Evolutionary conservation across 345 rosid species (phyloP).

Genomic region (Populus ilicifolia): DNA sequence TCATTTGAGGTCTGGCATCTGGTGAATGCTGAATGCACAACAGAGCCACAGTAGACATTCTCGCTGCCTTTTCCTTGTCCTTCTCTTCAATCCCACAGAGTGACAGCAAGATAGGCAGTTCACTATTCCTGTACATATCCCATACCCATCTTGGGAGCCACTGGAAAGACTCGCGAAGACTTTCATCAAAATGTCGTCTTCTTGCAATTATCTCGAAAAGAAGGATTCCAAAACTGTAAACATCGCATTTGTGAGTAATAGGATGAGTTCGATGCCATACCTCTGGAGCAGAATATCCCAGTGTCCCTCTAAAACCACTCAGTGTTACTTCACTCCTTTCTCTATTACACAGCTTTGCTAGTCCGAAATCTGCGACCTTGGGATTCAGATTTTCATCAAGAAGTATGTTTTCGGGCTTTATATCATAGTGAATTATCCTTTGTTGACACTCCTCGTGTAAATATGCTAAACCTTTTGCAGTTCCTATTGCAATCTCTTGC

Average conservation of each 20-base stretch:
- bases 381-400: conserved; percentile 15
- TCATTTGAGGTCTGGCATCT: conserved; percentile 33
- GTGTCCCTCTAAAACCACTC: conserved; percentile 11
- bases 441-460: conserved; percentile 26
- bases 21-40: conserved; percentile 33
- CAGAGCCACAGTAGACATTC: conserved; percentile 28
- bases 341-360: conserved; percentile 15
- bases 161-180: not conserved
- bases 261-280: not conserved
- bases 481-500: conserved; percentile 15
- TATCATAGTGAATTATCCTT: conserved; percentile 28
- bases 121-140: conserved; percentile 10
- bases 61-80: conserved; percentile 22
- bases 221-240: conserved; percentile 29
- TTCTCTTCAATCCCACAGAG: conserved; percentile 23
- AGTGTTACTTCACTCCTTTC: not conserved
- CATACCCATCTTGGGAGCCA: conserved; percentile 19
- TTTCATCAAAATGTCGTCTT: conserved; percentile 10
- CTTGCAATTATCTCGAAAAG: conserved; percentile 20
- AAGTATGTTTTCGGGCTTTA: conserved; percentile 30
- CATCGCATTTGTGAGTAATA: conserved; percentile 20
- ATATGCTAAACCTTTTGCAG: conserved; percentile 18
- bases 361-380: conserved; percentile 28
- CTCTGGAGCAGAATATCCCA: conserved; percentile 20
- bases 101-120: not conserved